Percentiles rank a stretch among this genome's conserved stretches.
Evolutionary conservation across 2,329 filamentous ascomycete genomes (phyloP).

Genomic region (Trichoderma sp.): DNA sequence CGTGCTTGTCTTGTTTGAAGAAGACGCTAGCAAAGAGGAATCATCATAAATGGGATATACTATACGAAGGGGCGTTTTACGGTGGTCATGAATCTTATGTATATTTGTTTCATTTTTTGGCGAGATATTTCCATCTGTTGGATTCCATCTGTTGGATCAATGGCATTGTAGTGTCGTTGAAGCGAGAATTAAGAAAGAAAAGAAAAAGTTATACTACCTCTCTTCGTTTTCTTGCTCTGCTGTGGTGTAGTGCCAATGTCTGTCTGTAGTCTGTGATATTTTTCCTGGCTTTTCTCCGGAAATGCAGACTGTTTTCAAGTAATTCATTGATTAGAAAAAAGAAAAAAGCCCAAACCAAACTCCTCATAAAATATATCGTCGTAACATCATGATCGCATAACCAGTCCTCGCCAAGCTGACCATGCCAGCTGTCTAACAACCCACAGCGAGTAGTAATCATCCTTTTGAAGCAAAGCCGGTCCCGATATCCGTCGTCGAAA

Average conservation of each 20-base stretch:
- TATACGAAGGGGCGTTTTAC: constrained; percentile 22
- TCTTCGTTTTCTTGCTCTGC: not conserved
- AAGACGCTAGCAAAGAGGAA: constrained; percentile 38
- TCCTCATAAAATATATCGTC: not conserved
- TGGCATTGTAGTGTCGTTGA: not conserved
- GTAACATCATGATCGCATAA: not conserved
- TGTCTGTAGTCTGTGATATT: not conserved
- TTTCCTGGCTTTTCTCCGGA: not conserved
- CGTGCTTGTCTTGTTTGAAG: constrained; percentile 72
- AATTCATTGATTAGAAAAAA: no score
- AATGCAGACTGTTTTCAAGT: not conserved
- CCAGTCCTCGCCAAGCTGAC: not conserved
- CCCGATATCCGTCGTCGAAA: not conserved
- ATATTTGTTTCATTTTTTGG: not conserved
- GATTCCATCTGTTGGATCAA: not conserved
- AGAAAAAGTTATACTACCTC: not conserved
- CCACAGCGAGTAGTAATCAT: not conserved
- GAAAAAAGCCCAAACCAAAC: not conserved
- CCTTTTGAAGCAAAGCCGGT: not conserved
- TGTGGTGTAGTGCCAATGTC: not conserved
- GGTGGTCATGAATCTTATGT: constrained; percentile 18
- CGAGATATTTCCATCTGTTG: not conserved
- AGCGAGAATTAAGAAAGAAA: not conserved
- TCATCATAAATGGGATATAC: constrained; percentile 27
- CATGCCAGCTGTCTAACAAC: not conserved